Evolutionary conservation across 2,329 filamentous ascomycete species (phyloP).

Genomic region (Bipolaris victoriae): DNA sequence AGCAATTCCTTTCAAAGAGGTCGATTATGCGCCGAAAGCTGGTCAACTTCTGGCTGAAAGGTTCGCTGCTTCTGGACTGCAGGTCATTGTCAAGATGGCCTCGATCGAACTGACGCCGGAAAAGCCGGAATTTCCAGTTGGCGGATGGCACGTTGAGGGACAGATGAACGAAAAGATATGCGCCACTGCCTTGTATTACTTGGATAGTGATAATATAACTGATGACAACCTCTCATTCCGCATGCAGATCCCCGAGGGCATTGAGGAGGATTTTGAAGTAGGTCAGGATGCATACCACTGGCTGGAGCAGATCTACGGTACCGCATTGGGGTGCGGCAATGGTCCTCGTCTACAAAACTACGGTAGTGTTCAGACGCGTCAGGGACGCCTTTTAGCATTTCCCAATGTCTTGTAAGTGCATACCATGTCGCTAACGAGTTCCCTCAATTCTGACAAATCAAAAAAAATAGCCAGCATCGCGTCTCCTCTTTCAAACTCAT

Average conservation of each 20-base stretch:
- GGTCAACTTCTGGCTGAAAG: conserved; percentile 19
- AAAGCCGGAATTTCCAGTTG: conserved; percentile 60
- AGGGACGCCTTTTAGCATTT: conserved; percentile 61
- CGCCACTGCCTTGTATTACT: conserved; percentile 68
- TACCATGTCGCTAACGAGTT: too few species aligned
- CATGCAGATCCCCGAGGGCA: conserved; percentile 21
- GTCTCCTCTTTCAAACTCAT: conserved; percentile 54
- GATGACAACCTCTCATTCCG: conserved; percentile 33
- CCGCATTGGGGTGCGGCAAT: conserved; percentile 4
- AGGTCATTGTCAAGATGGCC: conserved; percentile 69
- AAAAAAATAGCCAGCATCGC: conserved; percentile 22
- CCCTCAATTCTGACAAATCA: neutral
- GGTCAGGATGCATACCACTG: conserved; percentile 21
- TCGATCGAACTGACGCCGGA: conserved; percentile 65
- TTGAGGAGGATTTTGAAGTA: conserved; percentile 13
- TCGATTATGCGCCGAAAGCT: conserved; percentile 22
- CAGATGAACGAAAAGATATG: conserved; percentile 67
- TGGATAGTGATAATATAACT: conserved; percentile 66
- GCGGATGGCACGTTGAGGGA: conserved; percentile 61
- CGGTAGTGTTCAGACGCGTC: conserved; percentile 51
- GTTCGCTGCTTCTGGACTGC: conserved; percentile 49
- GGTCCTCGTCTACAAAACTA: conserved; percentile 49
- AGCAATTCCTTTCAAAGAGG: conserved; percentile 15
- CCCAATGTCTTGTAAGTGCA: conserved; percentile 52
- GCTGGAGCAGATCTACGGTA: conserved; percentile 27